Conservation (phyloP, 805 yeast genomes). For the Brettanomyces bruxellensis region DNA sequence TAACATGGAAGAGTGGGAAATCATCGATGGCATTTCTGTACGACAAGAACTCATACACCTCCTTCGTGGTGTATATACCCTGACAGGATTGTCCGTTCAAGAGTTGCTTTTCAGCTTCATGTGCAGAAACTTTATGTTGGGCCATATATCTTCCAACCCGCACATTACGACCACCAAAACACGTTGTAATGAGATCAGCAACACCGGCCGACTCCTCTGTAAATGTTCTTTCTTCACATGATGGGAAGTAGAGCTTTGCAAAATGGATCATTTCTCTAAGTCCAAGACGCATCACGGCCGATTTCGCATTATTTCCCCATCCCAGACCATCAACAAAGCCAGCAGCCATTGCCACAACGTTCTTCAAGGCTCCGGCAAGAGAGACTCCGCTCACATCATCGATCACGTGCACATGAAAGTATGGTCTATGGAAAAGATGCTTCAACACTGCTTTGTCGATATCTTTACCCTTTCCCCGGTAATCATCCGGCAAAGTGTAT, state of each 20-base stretch:
- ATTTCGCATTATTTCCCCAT: slow-evolving; percentile 98
- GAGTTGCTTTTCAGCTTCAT: slow-evolving; percentile 75
- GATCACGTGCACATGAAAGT: slow-evolving; percentile 92
- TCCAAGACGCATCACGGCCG: slow-evolving; percentile 96
- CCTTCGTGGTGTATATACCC: slow-evolving; percentile 85
- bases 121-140: slow-evolving; percentile 63
- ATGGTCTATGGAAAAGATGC: slow-evolving; percentile 90
- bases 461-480: slow-evolving; percentile 57
- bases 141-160: slow-evolving; percentile 85
- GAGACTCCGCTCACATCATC: slow-evolving; percentile 95
- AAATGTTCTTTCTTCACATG: slow-evolving; percentile 67
- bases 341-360: slow-evolving; percentile 91
- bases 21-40: slow-evolving; percentile 46
- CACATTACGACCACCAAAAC: slow-evolving; percentile 96
- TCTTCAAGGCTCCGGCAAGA: slow-evolving; percentile 94
- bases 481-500: slow-evolving; percentile 66
- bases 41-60: slow-evolving; percentile 77
- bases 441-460: slow-evolving; percentile 66
- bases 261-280: slow-evolving; percentile 82
- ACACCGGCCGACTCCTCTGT: slow-evolving; percentile 96
- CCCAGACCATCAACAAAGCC: slow-evolving; percentile 97
- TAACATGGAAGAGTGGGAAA: slow-evolving; percentile 75
- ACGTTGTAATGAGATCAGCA: slow-evolving; percentile 95
- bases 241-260: slow-evolving; percentile 74
- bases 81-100: slow-evolving; percentile 96